phyloP scores from a whole-genome alignment of 345 rosid genomes.

The Xanthoceras sorbifolium region DNA sequence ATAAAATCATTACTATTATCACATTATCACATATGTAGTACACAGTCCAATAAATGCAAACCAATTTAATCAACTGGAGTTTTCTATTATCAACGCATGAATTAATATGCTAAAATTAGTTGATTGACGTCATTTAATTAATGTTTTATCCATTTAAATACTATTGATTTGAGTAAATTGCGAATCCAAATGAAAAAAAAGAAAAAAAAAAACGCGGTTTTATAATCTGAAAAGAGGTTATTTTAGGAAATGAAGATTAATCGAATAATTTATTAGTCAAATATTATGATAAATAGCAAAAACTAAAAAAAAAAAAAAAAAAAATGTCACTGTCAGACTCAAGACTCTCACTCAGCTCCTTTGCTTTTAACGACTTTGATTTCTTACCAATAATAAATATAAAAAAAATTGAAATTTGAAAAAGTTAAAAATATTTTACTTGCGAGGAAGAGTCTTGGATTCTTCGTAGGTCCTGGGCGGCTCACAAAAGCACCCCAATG shows the following conservation, averaged over 20 bases:
- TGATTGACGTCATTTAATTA: too few relatives aligned
- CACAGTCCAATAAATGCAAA: neutral
- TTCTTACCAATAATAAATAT: neutral
- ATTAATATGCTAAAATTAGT: too few relatives aligned
- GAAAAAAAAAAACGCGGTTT: neutral
- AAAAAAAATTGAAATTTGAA: neutral
- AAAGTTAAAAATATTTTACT: neutral
- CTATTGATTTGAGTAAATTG: too few relatives aligned
- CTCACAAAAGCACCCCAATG: constrained; percentile 30
- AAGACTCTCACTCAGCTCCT: neutral
- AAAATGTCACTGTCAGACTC: neutral
- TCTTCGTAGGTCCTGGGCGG: constrained; percentile 63
- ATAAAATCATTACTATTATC: too few relatives aligned
- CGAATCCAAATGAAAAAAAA: too few relatives aligned
- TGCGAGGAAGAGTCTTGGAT: constrained; percentile 55
- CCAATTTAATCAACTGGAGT: neutral
- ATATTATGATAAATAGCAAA: neutral
- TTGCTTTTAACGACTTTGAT: neutral
- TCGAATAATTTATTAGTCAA: neutral
- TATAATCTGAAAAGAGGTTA: neutral
- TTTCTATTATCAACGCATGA: too few relatives aligned
- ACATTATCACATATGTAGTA: too few relatives aligned
- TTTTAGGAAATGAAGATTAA: neutral
- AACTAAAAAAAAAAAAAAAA: neutral
- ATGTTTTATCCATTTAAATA: too few relatives aligned